phyloP scores from a whole-genome alignment of 768 basidiomycete genomes.

The Phylloporus sp. region DNA sequence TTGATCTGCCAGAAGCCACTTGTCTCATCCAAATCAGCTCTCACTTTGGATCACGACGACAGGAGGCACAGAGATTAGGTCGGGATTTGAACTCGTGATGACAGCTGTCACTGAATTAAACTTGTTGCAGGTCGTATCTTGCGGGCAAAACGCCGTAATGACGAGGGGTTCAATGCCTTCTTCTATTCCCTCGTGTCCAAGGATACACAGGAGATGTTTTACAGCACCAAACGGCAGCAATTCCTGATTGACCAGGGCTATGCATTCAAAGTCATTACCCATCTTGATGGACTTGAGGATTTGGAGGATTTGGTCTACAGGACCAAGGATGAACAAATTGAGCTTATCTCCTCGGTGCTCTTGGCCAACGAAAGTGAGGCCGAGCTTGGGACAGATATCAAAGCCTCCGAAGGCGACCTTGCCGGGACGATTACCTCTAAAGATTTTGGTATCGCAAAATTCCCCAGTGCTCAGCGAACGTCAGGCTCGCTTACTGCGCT shows the following conservation, averaged over 20 bases:
- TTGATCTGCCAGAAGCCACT: slow-evolving; percentile 97
- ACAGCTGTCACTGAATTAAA: slow-evolving; percentile 14
- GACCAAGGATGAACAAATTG: slow-evolving; percentile 90
- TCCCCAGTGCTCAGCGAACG: slow-evolving; percentile 69
- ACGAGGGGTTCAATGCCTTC: slow-evolving; percentile 99
- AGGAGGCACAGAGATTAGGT: slow-evolving; percentile 97
- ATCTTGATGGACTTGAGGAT: slow-evolving; percentile 86
- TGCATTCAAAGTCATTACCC: slow-evolving; percentile 99
- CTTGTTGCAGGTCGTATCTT: slow-evolving; percentile 76
- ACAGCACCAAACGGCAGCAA: slow-evolving; percentile 97
- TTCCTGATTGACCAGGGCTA: slow-evolving; percentile 99
- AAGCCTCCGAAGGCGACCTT: slow-evolving; percentile 78
- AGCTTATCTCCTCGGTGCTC: slow-evolving; percentile 89
- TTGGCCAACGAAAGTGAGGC: slow-evolving; percentile 89
- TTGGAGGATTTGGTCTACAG: slow-evolving; percentile 89
- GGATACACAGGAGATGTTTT: slow-evolving; percentile 99
- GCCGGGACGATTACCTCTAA: slow-evolving; percentile 84
- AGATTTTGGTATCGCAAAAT: slow-evolving; percentile 69
- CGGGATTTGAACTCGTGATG: slow-evolving; percentile 20
- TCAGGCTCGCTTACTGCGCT: slow-evolving; percentile 79
- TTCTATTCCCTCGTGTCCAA: slow-evolving; percentile 99
- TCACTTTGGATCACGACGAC: slow-evolving; percentile 96
- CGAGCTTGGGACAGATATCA: slow-evolving; percentile 81
- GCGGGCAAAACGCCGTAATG: slow-evolving; percentile 94
- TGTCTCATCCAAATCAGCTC: slow-evolving; percentile 99